phyloP scores from a whole-genome alignment of 805 yeast genomes.

The Nakazawaea populi region DNA sequence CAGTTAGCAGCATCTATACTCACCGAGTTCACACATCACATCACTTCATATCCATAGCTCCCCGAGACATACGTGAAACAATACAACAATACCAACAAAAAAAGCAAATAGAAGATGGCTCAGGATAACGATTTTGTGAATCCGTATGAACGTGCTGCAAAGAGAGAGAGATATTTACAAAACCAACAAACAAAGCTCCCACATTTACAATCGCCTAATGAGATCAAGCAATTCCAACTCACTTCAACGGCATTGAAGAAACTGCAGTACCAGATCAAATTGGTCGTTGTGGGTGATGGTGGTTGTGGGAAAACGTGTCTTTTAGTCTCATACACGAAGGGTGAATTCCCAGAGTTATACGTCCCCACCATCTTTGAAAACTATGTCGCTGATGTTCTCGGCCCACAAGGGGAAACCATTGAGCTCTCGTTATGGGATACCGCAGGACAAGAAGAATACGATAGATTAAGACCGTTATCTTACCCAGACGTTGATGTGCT shows the following conservation, averaged over 20 bases:
- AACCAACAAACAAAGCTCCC: background rate
- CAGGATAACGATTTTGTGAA: constrained; percentile 1
- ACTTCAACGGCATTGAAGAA: constrained; percentile 4
- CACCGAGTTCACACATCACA: too few relatives aligned
- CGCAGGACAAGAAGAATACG: constrained; percentile 87
- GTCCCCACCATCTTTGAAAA: constrained; percentile 84
- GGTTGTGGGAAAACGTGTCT: constrained; percentile 89
- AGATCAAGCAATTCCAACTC: constrained; percentile 2
- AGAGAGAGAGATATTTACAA: constrained; percentile 1
- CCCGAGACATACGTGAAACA: too few relatives aligned
- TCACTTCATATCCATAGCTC: too few relatives aligned
- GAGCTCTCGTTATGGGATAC: constrained; percentile 85
- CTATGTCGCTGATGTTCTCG: constrained; percentile 52
- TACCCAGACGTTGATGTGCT: constrained; percentile 77
- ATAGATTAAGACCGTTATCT: constrained; percentile 68
- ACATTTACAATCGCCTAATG: background rate
- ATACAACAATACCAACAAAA: background rate
- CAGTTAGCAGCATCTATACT: too few relatives aligned
- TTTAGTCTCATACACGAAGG: constrained; percentile 51
- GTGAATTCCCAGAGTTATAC: constrained; percentile 63
- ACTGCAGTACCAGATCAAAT: constrained; percentile 19
- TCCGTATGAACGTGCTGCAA: constrained; percentile 9
- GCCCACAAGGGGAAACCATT: constrained; percentile 42
- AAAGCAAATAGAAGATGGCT: background rate
- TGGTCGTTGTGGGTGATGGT: constrained; percentile 83